Percentiles rank a stretch among this genome's conserved stretches.
These are phyloP conservation scores for Botrytis pseudocinerea DNA, from an alignment of 2,329 filamentous ascomycete species.

Conservation along the genomic window DNA sequence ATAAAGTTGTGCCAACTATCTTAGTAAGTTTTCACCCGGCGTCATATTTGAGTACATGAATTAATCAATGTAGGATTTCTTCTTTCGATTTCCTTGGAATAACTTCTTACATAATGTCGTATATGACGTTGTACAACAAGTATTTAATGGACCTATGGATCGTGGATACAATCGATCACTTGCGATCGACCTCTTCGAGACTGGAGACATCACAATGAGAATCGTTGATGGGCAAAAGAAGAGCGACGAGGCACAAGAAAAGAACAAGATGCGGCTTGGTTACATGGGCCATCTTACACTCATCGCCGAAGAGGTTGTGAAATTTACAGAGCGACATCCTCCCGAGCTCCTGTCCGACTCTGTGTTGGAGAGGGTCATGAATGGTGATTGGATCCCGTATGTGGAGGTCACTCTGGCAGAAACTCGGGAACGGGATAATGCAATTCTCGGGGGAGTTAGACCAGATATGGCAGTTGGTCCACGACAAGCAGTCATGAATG, in stretches of 20 bases:
- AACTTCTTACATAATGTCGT: slow-evolving; percentile 99
- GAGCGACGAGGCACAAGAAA: slow-evolving; percentile 81
- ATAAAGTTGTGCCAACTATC: slow-evolving; percentile 92
- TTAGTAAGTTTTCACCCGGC: slow-evolving; percentile 61
- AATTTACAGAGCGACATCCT: slow-evolving; percentile 93
- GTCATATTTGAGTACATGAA: slow-evolving; percentile 17
- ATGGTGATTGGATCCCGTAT: slow-evolving; percentile 89
- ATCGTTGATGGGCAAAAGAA: slow-evolving; percentile 88
- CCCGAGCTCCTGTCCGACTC: slow-evolving; percentile 81
- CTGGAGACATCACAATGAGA: slow-evolving; percentile 82
- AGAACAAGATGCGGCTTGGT: slow-evolving; percentile 85
- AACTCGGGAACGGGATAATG: slow-evolving; percentile 93
- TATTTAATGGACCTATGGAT: slow-evolving; percentile 98
- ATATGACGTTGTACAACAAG: slow-evolving; percentile 97
- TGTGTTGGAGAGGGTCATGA: slow-evolving; percentile 86
- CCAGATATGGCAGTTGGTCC: slow-evolving; percentile 87
- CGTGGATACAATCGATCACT: slow-evolving; percentile 88
- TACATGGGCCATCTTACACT: slow-evolving; percentile 98
- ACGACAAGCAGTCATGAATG: slow-evolving; percentile 62
- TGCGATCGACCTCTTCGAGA: slow-evolving; percentile 90
- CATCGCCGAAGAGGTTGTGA: slow-evolving; percentile 97
- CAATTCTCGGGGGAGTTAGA: slow-evolving; percentile 92
- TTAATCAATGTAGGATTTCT: slow-evolving; percentile 70
- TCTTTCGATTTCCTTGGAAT: slow-evolving; percentile 98
- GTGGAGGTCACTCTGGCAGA: slow-evolving; percentile 91